These are phyloP conservation scores for Tylopilus subfusipes DNA, from an alignment of 768 basidiomycete species.

Conservation along the genomic window DNA sequence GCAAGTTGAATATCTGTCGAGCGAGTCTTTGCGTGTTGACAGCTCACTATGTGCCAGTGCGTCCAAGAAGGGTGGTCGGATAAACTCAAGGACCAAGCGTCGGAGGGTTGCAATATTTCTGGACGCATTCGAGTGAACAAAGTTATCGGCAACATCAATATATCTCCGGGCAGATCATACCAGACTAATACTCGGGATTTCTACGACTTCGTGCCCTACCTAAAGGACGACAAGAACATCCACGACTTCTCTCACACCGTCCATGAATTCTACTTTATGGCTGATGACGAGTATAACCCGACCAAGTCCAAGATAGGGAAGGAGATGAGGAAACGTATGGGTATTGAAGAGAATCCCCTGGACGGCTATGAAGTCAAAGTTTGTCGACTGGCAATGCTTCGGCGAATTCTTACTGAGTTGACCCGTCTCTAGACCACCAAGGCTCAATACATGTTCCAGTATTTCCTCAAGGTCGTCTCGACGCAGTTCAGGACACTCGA, in stretches of 20 bases:
- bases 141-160: constrained; percentile 92
- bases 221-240: constrained; percentile 79
- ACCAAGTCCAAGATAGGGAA: constrained; percentile 58
- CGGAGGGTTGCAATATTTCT: constrained; percentile 91
- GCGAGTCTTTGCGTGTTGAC: neutral
- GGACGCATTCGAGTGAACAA: constrained; percentile 95
- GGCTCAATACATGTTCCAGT: constrained; percentile 93
- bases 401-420: constrained; percentile 3
- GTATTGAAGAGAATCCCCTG: constrained; percentile 73
- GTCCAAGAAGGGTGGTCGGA: constrained; percentile 93
- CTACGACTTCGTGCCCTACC: constrained; percentile 91
- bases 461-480: constrained; percentile 98
- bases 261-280: constrained; percentile 73
- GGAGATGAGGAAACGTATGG: constrained; percentile 68
- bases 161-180: constrained; percentile 95
- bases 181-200: constrained; percentile 75
- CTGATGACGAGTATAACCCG: constrained; percentile 77
- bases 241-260: constrained; percentile 94
- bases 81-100: constrained; percentile 85
- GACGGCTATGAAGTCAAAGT: constrained; percentile 62
- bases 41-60: constrained; percentile 53
- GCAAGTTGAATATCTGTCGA: constrained; percentile 39
- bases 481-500: constrained; percentile 88
- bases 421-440: constrained; percentile 55
- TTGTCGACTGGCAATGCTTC: constrained; percentile 17